phyloP scores from a whole-genome alignment of 2,329 filamentous ascomycete species.

The Penicillium sp. region DNA sequence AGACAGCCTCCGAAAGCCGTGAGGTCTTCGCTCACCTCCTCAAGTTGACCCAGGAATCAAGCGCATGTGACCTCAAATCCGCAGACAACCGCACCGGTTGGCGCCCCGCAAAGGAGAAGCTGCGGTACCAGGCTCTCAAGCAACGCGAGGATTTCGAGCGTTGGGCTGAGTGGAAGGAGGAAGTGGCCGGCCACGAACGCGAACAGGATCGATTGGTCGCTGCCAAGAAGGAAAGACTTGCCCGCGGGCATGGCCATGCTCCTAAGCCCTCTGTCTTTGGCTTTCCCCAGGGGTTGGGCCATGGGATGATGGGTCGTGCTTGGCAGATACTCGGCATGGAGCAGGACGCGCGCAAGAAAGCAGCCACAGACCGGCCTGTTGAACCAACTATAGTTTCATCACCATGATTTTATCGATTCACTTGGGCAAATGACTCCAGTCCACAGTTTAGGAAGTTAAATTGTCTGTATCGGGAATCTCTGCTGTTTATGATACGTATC shows the following conservation, averaged over 20 bases:
- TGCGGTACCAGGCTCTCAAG: constrained; percentile 49
- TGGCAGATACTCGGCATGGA: constrained; percentile 49
- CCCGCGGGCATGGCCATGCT: constrained; percentile 35
- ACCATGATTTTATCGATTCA: constrained; percentile 5
- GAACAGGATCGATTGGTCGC: constrained; percentile 42
- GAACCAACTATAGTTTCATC: constrained; percentile 23
- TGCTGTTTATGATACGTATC: not conserved
- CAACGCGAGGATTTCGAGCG: constrained; percentile 53
- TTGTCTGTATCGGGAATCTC: not conserved
- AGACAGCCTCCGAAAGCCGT: constrained; percentile 46
- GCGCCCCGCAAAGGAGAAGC: constrained; percentile 49
- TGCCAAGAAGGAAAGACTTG: constrained; percentile 38
- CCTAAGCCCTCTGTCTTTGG: constrained; percentile 33
- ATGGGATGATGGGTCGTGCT: constrained; percentile 48
- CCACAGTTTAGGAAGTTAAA: not conserved
- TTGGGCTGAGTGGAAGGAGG: constrained; percentile 51
- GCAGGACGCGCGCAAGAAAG: constrained; percentile 33
- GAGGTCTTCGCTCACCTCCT: constrained; percentile 50
- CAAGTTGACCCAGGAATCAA: constrained; percentile 48
- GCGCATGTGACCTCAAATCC: constrained; percentile 45
- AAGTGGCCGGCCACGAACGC: constrained; percentile 44
- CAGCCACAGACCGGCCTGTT: constrained; percentile 18
- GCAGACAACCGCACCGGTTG: constrained; percentile 41
- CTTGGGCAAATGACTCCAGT: not conserved
- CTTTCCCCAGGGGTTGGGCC: constrained; percentile 39